Evolutionary conservation across 208 protist genomes (phyloP).

Genomic region (Borovskyia barvae): DNA sequence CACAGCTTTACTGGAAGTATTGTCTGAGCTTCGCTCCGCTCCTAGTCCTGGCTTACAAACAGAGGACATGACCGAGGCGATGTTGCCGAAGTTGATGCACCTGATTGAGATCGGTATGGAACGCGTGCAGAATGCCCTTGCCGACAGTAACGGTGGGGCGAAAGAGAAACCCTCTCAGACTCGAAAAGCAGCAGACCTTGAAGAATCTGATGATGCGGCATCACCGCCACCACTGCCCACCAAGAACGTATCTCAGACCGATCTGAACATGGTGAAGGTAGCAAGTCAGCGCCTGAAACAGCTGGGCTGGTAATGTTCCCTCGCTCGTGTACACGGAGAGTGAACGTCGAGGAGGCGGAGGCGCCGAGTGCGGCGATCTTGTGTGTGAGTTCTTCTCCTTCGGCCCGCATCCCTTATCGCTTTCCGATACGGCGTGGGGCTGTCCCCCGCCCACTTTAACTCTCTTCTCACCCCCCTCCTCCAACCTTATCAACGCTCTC

Average conservation of each 20-base stretch:
- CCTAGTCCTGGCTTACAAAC: conserved; percentile 2
- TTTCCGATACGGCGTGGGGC: too few species aligned
- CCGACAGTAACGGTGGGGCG: background rate
- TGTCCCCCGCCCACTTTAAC: too few species aligned
- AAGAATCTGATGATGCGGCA: too few species aligned
- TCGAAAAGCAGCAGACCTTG: background rate
- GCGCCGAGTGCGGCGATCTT: too few species aligned
- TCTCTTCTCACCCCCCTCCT: too few species aligned
- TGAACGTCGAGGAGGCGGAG: too few species aligned
- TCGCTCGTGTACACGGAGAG: too few species aligned
- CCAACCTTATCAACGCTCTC: too few species aligned
- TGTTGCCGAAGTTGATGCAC: conserved; percentile 35
- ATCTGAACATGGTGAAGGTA: conserved; percentile 17
- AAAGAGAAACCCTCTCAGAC: too few species aligned
- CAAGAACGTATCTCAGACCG: background rate
- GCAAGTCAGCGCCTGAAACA: conserved; percentile 29
- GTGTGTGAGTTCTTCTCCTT: too few species aligned
- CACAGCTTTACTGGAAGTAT: conserved; percentile 15
- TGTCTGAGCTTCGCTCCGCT: conserved; percentile 6
- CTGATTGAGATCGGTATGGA: conserved; percentile 65
- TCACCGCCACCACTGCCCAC: background rate
- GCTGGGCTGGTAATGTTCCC: conserved; percentile 42
- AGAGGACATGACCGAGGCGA: conserved; percentile 31
- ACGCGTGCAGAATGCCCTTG: conserved; percentile 39
- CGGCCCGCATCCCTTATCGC: too few species aligned